These are phyloP conservation scores for Murraya paniculata DNA, from an alignment of 345 rosid genomes.

Conservation along the genomic window DNA sequence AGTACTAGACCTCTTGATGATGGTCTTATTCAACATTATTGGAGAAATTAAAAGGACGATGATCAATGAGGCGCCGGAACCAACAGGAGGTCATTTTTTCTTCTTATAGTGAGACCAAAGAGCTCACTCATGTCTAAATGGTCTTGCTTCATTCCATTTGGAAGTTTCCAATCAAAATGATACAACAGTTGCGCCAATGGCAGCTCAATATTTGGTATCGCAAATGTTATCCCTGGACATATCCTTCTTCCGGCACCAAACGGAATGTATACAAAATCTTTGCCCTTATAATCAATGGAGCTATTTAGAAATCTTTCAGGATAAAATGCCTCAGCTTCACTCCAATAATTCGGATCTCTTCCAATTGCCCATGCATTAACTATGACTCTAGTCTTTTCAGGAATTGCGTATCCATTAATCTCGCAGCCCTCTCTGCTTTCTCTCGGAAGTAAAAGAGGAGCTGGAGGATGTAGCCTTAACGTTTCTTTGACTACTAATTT, in stretches of 20 bases:
- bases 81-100: background rate
- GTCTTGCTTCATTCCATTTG: background rate
- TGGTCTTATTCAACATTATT: too few relatives aligned
- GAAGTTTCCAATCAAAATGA: background rate
- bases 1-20: too few relatives aligned
- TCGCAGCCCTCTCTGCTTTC: background rate
- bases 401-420: background rate
- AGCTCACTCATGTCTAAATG: background rate
- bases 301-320: constrained; percentile 18
- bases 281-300: constrained; percentile 15
- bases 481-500: background rate
- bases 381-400: background rate
- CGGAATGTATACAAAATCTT: constrained; percentile 5
- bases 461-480: background rate
- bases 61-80: background rate
- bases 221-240: constrained; percentile 17
- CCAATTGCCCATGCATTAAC: constrained; percentile 16
- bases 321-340: constrained; percentile 11
- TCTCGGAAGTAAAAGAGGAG: background rate
- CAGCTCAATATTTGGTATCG: background rate
- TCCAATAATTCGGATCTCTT: constrained; percentile 19
- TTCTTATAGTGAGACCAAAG: background rate
- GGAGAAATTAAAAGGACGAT: too few relatives aligned
- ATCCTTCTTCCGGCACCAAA: constrained; percentile 25
- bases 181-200: constrained; percentile 1